Conservation (phyloP, 495 filamentous ascomycete species). For the Penicillium lividum region DNA sequence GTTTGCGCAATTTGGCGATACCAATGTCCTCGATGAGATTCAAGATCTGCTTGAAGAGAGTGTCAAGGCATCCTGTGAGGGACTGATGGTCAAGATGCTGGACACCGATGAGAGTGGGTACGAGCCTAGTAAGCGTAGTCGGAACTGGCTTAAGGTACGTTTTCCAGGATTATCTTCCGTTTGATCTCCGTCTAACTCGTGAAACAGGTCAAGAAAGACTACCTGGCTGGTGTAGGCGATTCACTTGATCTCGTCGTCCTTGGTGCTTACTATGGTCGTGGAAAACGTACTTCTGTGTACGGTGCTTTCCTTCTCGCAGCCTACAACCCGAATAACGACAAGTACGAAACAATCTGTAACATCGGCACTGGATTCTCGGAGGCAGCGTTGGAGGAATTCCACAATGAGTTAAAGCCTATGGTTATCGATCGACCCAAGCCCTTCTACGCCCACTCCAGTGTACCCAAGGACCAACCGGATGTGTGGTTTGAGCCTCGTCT, state of each 20-base stretch:
- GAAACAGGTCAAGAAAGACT: conserved; percentile 88
- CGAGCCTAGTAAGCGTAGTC: conserved; percentile 90
- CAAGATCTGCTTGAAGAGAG: conserved; percentile 88
- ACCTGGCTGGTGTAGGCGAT: conserved; percentile 88
- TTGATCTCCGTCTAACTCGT: background rate
- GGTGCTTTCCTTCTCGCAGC: conserved; percentile 94
- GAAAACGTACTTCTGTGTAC: conserved; percentile 92
- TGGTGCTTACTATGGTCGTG: conserved; percentile 90
- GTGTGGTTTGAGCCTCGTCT: conserved; percentile 95
- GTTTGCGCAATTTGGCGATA: conserved; percentile 85
- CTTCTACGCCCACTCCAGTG: conserved; percentile 83
- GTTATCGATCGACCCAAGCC: conserved; percentile 90
- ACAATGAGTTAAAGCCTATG: conserved; percentile 66
- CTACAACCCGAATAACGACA: conserved; percentile 76
- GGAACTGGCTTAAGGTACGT: conserved; percentile 93
- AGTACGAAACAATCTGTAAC: conserved; percentile 94
- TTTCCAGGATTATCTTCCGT: background rate
- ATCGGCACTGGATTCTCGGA: conserved; percentile 98
- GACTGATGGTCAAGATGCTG: conserved; percentile 99
- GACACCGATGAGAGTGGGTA: conserved; percentile 89
- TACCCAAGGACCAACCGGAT: conserved; percentile 90
- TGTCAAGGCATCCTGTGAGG: conserved; percentile 93
- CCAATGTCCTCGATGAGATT: conserved; percentile 89
- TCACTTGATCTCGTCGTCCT: conserved; percentile 95
- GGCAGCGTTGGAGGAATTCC: conserved; percentile 76